Conservation (phyloP, 2,329 filamentous ascomycete genomes). For the Aspergillus flavus region DNA sequence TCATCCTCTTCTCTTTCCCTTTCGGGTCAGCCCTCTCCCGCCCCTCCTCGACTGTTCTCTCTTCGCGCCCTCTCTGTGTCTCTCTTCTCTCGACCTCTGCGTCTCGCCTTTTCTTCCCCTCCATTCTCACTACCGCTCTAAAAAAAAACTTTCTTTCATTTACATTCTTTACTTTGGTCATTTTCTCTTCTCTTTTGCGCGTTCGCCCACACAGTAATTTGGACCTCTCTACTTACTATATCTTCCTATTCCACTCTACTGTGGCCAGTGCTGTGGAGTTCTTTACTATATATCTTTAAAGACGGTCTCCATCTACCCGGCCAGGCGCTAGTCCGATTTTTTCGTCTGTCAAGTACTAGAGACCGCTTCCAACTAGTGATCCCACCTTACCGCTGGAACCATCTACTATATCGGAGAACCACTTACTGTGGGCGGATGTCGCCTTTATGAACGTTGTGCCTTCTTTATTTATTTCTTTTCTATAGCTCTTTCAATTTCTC, state of each 20-base stretch:
- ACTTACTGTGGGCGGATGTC: conserved; percentile 42
- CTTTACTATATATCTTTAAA: conserved; percentile 13
- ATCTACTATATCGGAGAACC: conserved; percentile 14
- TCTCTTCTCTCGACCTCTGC: conserved; percentile 18
- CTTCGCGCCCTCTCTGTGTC: conserved; percentile 21
- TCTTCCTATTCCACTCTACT: conserved; percentile 13
- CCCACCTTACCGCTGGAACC: conserved; percentile 1
- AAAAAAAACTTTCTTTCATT: conserved; percentile 11
- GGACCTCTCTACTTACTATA: conserved; percentile 16
- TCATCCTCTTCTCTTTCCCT: neutral
- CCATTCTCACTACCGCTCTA: conserved; percentile 11
- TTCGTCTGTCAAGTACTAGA: conserved; percentile 2
- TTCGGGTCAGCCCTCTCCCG: conserved; percentile 26
- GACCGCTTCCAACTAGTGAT: neutral
- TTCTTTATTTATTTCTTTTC: conserved; percentile 41
- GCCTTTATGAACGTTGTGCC: conserved; percentile 37
- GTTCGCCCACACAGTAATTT: conserved; percentile 40
- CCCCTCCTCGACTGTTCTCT: conserved; percentile 21
- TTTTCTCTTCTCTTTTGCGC: conserved; percentile 28
- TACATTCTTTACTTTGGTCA: conserved; percentile 16
- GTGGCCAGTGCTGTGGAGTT: conserved; percentile 10
- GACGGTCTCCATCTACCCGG: conserved; percentile 10
- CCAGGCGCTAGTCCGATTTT: conserved; percentile 10
- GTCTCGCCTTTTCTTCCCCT: conserved; percentile 22
- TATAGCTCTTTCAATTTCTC: conserved; percentile 29